phyloP scores from a whole-genome alignment of 202 grass and related monocot genomes.

The Panicum virgatum region DNA sequence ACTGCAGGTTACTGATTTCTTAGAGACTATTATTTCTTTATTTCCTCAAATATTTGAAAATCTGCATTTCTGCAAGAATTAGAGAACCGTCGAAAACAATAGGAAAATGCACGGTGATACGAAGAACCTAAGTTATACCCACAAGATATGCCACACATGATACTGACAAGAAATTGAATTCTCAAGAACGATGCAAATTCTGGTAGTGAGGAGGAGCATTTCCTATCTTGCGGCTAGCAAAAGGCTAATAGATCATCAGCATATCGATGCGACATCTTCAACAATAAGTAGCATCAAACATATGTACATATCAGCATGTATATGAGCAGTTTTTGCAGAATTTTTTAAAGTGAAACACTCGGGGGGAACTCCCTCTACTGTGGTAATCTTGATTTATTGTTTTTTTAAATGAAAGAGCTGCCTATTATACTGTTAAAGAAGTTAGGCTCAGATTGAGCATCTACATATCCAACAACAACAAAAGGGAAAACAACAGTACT shows the following conservation, averaged over 20 bases:
- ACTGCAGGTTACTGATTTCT: not conserved
- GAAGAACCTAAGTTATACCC: too few species aligned
- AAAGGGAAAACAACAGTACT: not conserved
- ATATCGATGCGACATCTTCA: not conserved
- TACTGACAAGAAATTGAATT: not conserved
- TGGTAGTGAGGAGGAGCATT: not conserved
- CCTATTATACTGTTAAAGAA: not conserved
- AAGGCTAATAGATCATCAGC: not conserved
- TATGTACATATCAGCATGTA: not conserved
- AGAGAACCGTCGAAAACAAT: too few species aligned
- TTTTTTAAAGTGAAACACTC: not conserved
- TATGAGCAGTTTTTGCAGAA: not conserved
- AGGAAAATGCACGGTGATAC: too few species aligned
- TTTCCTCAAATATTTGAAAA: not conserved
- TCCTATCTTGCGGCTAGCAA: not conserved
- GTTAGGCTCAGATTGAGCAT: not conserved
- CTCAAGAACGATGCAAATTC: not conserved
- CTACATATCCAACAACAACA: not conserved
- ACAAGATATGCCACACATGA: not conserved
- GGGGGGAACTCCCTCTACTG: not conserved
- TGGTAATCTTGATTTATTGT: not conserved
- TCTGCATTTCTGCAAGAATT: not conserved
- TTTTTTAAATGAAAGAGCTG: not conserved
- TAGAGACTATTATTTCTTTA: not conserved
- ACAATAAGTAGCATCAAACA: not conserved